Evolutionary conservation across 2,329 filamentous ascomycete genomes (phyloP).

Genomic region (Nemania bipapillata): DNA sequence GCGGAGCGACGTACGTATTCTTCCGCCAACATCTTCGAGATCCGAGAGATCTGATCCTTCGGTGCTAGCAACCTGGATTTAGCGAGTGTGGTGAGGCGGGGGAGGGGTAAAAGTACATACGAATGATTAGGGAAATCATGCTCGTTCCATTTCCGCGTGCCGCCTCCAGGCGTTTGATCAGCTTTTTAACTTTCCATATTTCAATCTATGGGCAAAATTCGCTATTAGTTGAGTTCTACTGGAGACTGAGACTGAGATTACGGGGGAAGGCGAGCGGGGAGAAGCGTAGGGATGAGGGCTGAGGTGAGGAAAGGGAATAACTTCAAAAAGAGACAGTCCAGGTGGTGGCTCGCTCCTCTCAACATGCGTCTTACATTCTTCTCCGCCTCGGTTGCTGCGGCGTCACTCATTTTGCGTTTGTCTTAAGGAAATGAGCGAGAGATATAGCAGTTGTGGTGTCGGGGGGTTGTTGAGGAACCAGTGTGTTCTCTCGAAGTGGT

Average conservation of each 20-base stretch:
- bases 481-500: constrained; percentile 37
- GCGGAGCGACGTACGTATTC: constrained; percentile 78
- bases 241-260: background rate
- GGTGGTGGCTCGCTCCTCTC: constrained; percentile 6
- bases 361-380: constrained; percentile 77
- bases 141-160: constrained; percentile 98
- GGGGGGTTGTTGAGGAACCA: constrained; percentile 31
- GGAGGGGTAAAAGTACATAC: constrained; percentile 65
- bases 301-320: background rate
- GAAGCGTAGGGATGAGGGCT: constrained; percentile 6
- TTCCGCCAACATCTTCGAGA: constrained; percentile 99
- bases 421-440: constrained; percentile 42
- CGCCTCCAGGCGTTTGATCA: constrained; percentile 97
- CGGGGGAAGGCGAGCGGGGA: constrained; percentile 1
- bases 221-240: constrained; percentile 38
- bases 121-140: constrained; percentile 99
- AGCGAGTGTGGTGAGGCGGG: constrained; percentile 41
- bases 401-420: constrained; percentile 80
- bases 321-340: background rate
- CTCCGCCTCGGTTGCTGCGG: constrained; percentile 91
- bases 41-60: constrained; percentile 96
- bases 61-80: constrained; percentile 77
- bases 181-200: constrained; percentile 99
- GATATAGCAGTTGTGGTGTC: constrained; percentile 38
- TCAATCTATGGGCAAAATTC: constrained; percentile 65